Evolutionary conservation across 768 basidiomycete genomes (phyloP).

Genomic region (Tulasnella sp.): DNA sequence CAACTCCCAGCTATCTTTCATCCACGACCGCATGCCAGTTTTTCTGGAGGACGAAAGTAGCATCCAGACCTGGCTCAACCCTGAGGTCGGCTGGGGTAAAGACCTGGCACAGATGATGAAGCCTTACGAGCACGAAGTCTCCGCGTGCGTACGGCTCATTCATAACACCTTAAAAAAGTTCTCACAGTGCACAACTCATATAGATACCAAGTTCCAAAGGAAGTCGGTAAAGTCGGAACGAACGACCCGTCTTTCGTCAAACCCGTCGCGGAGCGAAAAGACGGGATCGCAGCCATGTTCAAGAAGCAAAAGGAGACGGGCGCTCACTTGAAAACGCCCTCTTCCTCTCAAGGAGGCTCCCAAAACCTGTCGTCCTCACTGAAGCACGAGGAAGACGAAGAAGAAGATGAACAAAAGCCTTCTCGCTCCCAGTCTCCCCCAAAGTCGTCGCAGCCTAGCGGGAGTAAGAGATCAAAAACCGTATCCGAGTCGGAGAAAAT

Average conservation of each 20-base stretch:
- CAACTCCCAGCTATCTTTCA: conserved; percentile 59
- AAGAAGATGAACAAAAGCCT: neutral
- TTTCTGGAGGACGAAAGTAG: conserved; percentile 55
- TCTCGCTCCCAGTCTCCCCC: neutral
- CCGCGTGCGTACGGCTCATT: conserved; percentile 38
- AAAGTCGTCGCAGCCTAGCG: neutral
- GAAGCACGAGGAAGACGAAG: neutral
- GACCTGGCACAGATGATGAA: conserved; percentile 48
- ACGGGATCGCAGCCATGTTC: conserved; percentile 80
- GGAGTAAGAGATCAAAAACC: neutral
- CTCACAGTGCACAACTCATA: neutral
- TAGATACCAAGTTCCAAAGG: conserved; percentile 81
- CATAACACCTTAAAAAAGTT: neutral
- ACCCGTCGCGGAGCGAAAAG: conserved; percentile 65
- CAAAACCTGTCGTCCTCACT: neutral
- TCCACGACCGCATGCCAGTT: conserved; percentile 78
- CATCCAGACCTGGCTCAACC: conserved; percentile 69
- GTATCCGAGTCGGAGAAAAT: neutral
- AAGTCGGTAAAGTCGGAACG: conserved; percentile 81
- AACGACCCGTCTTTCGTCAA: conserved; percentile 76
- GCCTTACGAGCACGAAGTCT: conserved; percentile 54
- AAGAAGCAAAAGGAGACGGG: conserved; percentile 37
- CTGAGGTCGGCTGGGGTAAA: conserved; percentile 50
- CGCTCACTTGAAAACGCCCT: neutral
- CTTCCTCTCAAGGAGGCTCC: neutral